Base-by-base conservation (phyloP, 2,329 filamentous ascomycete species). In the Ophiocordyceps sinensis region DNA sequence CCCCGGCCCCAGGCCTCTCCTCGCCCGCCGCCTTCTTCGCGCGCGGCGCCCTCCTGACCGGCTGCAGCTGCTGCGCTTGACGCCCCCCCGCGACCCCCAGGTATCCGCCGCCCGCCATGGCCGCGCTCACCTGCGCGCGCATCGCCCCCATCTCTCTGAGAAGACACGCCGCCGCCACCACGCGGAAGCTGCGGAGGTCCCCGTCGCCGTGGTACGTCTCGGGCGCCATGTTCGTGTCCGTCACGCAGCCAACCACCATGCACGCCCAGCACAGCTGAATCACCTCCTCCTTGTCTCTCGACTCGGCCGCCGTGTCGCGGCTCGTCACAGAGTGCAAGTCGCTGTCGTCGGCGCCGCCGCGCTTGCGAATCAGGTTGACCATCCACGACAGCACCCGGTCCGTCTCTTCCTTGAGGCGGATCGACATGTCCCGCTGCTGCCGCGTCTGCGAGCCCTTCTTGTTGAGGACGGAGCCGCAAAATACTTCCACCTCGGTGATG, bases 381-480 rank as follows among this genome's bases (percentile, higher is more conserved):
- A 64, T 57, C 58, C 61, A 68, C 3, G 57, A 53, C 13, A 65
- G 57, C 36, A 70, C 61, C 9, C 64, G 60, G 36, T 71, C 66
- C 38, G 68, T 73, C 38, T 69, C 68, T 13, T 73, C 70, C 41
- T 65, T 67, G 17, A 76, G 60, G 47, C 68, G 68, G 37, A 64
- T 56, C 2, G 71, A 74, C 2, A 61, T 59, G 37, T 76, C 71
- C 3, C 70, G 64, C 47, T 75, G 69, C 3, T 68, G 65, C 10
- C 58, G 57, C 0, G 65, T 71, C 52, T 72, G 71, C 0, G 58
- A 48, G 0, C 71, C 71, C 0, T 53, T 56, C 45, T 65, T 69
- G 53, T 70, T 74, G 34, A 73, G 54, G n/a, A 76, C 66, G n/a
- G 62, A 65, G 9, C 72, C 73, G 21, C 70, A 71, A 41, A 75